phyloP scores from a whole-genome alignment of 257 asterid species.

The Solanum rostratum region DNA sequence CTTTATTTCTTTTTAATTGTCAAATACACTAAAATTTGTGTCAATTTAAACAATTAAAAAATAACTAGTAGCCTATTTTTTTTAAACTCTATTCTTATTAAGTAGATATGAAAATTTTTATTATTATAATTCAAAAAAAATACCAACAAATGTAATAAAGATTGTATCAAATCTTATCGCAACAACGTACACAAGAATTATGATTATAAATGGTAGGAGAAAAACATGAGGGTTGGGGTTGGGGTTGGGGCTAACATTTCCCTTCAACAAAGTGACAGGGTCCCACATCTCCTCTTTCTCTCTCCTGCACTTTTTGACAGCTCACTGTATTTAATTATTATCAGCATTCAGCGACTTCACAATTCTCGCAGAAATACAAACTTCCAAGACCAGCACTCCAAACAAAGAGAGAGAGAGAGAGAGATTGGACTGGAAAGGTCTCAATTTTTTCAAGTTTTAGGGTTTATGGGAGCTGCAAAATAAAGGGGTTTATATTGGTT shows the following conservation, averaged over 20 bases:
- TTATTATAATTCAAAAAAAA: no score
- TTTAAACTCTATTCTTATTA: no score
- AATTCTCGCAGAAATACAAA: background rate
- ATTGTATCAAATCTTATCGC: no score
- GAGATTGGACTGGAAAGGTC: conserved; percentile 7
- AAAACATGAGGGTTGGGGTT: no score
- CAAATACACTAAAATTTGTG: no score
- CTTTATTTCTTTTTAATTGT: no score
- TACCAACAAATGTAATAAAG: no score
- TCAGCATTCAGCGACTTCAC: conserved; percentile 12
- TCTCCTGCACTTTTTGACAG: conserved; percentile 36
- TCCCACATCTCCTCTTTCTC: conserved; percentile 32
- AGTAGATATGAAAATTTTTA: no score
- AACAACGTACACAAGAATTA: no score
- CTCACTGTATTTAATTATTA: conserved; percentile 25
- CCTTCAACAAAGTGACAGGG: conserved; percentile 31
- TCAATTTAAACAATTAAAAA: no score
- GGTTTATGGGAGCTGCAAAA: conserved; percentile 22
- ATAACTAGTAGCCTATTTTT: no score
- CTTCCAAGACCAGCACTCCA: background rate
- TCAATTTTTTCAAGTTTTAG: conserved; percentile 9
- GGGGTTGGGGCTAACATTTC: conserved; percentile 18
- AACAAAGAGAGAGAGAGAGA: background rate
- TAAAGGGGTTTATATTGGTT: background rate
- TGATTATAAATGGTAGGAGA: no score